Evolutionary conservation across 176 grass and related monocot species (phyloP).

Genomic region (Aegilops tauschii): DNA sequence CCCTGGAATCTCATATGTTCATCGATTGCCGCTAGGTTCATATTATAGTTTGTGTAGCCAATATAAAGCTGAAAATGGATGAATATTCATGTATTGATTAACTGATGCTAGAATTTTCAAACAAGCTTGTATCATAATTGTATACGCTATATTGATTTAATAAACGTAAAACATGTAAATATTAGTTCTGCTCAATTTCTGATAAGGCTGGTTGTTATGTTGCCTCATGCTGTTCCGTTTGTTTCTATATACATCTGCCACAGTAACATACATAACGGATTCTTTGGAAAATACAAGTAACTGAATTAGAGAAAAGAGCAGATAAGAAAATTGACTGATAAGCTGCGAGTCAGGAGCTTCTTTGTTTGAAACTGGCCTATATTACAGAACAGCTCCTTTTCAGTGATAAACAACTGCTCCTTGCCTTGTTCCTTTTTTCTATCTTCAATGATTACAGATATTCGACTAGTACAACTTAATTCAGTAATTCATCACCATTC

Average conservation of each 20-base stretch:
- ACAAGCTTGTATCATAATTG: background rate
- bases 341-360: background rate
- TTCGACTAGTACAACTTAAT: background rate
- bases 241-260: background rate
- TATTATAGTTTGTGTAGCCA: background rate
- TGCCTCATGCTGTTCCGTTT: background rate
- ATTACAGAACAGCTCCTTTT: background rate
- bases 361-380: background rate
- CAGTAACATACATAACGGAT: background rate
- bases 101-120: background rate
- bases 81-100: background rate
- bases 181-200: background rate
- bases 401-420: conserved; percentile 27
- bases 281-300: background rate
- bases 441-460: background rate
- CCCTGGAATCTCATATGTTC: background rate
- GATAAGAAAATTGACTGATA: conserved; percentile 3
- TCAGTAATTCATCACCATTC: background rate
- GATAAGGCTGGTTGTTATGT: background rate
- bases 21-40: background rate
- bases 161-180: background rate
- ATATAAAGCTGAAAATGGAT: background rate
- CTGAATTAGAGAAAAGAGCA: background rate
- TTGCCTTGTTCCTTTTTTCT: background rate
- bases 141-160: background rate